Conservation (phyloP, 805 yeast genomes). For the Teunomyces panamensis region DNA sequence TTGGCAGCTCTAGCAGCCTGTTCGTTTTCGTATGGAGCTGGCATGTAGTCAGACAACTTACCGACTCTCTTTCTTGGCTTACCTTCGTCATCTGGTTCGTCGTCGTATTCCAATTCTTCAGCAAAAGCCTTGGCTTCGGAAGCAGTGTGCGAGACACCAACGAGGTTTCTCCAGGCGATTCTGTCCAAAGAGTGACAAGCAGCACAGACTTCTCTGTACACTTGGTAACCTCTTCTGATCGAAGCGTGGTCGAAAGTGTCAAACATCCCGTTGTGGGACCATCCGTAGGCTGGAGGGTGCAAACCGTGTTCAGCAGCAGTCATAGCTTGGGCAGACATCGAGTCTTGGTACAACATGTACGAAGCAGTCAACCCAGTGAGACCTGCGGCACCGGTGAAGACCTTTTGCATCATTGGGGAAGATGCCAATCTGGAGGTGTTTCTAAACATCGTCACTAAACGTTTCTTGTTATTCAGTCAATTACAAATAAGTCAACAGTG, state of each 20-base stretch:
- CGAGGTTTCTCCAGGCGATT: slow-evolving; percentile 97
- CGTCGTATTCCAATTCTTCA: slow-evolving; percentile 96
- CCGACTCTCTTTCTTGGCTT: slow-evolving; percentile 98
- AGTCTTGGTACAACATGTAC: slow-evolving; percentile 76
- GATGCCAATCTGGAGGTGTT: slow-evolving; percentile 2
- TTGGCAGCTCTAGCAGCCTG: slow-evolving; percentile 99
- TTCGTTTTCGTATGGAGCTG: slow-evolving; percentile 95
- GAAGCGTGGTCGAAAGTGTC: slow-evolving; percentile 91
- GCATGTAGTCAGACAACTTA: slow-evolving; percentile 92
- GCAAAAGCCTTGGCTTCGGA: slow-evolving; percentile 89
- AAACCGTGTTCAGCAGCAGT: slow-evolving; percentile 99
- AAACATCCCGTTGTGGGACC: slow-evolving; percentile 94
- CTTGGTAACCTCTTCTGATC: slow-evolving; percentile 98
- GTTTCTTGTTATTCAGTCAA: not conserved
- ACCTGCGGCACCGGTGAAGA: slow-evolving; percentile 63
- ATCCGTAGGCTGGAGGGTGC: slow-evolving; percentile 88
- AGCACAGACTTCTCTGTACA: slow-evolving; percentile 97
- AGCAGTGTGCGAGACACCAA: slow-evolving; percentile 93
- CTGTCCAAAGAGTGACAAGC: slow-evolving; percentile 97
- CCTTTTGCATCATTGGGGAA: slow-evolving; percentile 36
- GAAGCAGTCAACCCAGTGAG: slow-evolving; percentile 79
- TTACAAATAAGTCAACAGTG: not conserved
- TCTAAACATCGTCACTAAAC: slow-evolving; percentile 1
- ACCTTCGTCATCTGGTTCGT: slow-evolving; percentile 94
- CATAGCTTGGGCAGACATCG: slow-evolving; percentile 89